Base-by-base conservation (phyloP, 108 stramenopile genomes). In the Pseudonitzschia pungens region DNA sequence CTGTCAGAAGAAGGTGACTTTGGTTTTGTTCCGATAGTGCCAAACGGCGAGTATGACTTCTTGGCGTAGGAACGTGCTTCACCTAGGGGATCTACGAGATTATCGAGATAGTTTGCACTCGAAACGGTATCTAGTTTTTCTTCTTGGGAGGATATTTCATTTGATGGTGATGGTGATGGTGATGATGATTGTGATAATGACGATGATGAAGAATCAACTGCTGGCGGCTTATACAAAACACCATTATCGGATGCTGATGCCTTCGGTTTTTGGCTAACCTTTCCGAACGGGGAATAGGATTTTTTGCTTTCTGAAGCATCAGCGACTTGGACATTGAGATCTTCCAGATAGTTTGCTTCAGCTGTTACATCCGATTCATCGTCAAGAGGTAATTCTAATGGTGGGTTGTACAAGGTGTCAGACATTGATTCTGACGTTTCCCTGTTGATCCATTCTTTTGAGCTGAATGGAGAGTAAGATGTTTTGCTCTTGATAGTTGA, bases 281-380 rank as follows among this genome's bases (percentile, higher is more conserved):
- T 26, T 28, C 58, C 58, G 24, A 59, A 59, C 7, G 58, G 58
- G 14, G 58, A 59, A 59, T 7, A 51, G n/a, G 3, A 51, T 51
- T 51, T 51, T 10, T 51, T 51, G 50, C 16, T n/a, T n/a, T n/a
- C n/a, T 51, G 50, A 16, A 1, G 9, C 10, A n/a, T 51, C 50
- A 51, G 50, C 10, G 16, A 51, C 20, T 51, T 3, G 50, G n/a
- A 51, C n/a, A 16, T n/a, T n/a, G n/a, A 51, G 50, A n/a, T n/a
- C 10, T n/a, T 51, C 50, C 50, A 51, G 50, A 9, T 51, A 51
- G 9, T 9, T 51, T 51, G 9, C 3, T 3, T 8, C 50, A n/a
- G 50, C 7, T n/a, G 50, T 51, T 3, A 3, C 10, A 51, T 51
- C 50, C 1, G 20, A 8, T n/a, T 51, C 50, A 3, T 51, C 9